These are phyloP conservation scores for Xanthoconium purpureum DNA, from an alignment of 768 basidiomycete species.

Conservation along the genomic window DNA sequence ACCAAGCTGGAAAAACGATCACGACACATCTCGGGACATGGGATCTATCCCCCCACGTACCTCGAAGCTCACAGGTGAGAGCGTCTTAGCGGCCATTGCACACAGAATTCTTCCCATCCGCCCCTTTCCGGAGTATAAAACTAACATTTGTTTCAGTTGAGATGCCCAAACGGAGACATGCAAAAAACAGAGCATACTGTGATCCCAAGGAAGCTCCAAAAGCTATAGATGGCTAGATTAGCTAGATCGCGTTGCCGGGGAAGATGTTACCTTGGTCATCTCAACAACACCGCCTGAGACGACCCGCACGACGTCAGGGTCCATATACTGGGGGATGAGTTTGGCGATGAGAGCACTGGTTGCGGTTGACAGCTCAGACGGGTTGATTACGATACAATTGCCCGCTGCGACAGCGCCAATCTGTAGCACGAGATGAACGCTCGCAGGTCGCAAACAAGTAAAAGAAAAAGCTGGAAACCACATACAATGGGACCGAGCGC, in stretches of 20 bases:
- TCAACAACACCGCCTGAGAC: slow-evolving; percentile 68
- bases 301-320: slow-evolving; percentile 59
- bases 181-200: slow-evolving; percentile 40
- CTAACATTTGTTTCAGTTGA: slow-evolving; percentile 17
- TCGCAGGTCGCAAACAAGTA: too few species aligned
- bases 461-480: neutral
- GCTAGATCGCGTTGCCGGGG: neutral
- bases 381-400: slow-evolving; percentile 68
- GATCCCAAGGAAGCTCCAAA: slow-evolving; percentile 69
- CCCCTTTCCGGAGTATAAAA: slow-evolving; percentile 57
- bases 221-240: slow-evolving; percentile 39
- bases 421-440: slow-evolving; percentile 25
- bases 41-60: slow-evolving; percentile 25
- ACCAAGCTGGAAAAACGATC: slow-evolving; percentile 45
- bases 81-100: slow-evolving; percentile 68
- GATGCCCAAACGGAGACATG: neutral
- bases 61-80: slow-evolving; percentile 67
- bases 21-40: neutral
- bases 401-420: slow-evolving; percentile 79
- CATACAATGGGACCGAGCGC: slow-evolving; percentile 56
- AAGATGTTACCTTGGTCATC: slow-evolving; percentile 46
- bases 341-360: slow-evolving; percentile 58
- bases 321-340: slow-evolving; percentile 73
- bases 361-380: slow-evolving; percentile 65
- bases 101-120: slow-evolving; percentile 67